phyloP scores from a whole-genome alignment of 306 rosid genomes.

The Alnus rubra region DNA sequence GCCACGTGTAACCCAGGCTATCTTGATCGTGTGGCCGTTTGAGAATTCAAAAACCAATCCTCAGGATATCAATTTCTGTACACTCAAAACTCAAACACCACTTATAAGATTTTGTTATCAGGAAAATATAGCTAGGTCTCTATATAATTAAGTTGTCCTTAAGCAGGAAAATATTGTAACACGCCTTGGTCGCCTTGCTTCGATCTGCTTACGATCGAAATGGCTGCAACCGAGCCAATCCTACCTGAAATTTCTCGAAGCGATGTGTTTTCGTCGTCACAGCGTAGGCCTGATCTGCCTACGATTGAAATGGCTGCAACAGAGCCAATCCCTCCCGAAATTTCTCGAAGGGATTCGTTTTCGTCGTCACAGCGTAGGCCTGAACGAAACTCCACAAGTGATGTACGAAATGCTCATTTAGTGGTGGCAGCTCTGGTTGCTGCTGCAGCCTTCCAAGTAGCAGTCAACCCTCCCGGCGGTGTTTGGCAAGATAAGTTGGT shows the following conservation, averaged over 20 bases:
- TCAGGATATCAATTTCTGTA: slow-evolving; percentile 35
- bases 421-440: slow-evolving; percentile 34
- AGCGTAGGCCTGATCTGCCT: too few species aligned
- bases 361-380: neutral
- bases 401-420: slow-evolving; percentile 26
- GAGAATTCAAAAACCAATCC: slow-evolving; percentile 39
- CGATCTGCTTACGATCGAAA: too few species aligned
- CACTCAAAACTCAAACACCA: slow-evolving; percentile 23
- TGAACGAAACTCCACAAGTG: neutral
- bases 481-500: slow-evolving; percentile 35
- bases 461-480: slow-evolving; percentile 42
- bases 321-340: too few species aligned
- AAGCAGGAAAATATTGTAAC: too few species aligned
- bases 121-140: too few species aligned
- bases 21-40: slow-evolving; percentile 74
- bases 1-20: slow-evolving; percentile 66
- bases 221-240: too few species aligned
- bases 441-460: slow-evolving; percentile 43
- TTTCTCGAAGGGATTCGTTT: neutral
- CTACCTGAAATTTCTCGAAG: too few species aligned
- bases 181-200: too few species aligned
- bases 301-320: too few species aligned
- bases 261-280: too few species aligned
- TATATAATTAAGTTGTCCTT: too few species aligned
- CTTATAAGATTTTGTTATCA: too few species aligned